Base-by-base conservation (phyloP, 192 early-diverging fungal genomes). In the Coemansia sp. region DNA sequence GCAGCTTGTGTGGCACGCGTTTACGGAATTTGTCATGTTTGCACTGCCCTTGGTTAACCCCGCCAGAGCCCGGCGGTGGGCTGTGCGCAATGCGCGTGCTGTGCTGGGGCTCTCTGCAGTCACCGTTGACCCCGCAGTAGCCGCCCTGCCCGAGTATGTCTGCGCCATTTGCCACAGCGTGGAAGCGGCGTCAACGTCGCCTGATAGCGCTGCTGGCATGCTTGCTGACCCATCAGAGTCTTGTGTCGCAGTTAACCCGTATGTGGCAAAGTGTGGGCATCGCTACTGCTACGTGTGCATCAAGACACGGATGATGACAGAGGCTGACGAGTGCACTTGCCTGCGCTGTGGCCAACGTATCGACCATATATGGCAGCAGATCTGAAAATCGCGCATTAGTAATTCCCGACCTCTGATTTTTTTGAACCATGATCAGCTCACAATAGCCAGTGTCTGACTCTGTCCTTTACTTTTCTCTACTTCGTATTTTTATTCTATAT, bases 231-330 rank as follows among this genome's bases (percentile, higher is more conserved):
- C 32, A 4, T 40, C 41, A 10, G 73, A 64, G 3, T 61, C 88
- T n/a, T 68, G 77, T 4, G 64, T 73, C 29, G 78, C 86, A 15
- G 56, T 72, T 27, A 92, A 89, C 53, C 90, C 96, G 19, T 94
- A 94, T 66, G 74, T 82, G 17, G 88, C 95, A 2, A 87, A 89
- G 61, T 98, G 96, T 70, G 92, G 90, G 0, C 95, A 98, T 58
- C 48, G 85, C 1, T 98, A 90, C 72, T 98, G 96, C 77, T 98
- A 98, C 67, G 93, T 93, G 64, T 98, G 96, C 71, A 83, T 98
- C 44, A 88, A 88, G 78, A 91, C 78, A 50, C 87, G 88, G 71
- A 85, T 92, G 80, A 85, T 91, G 65, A 79, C 91, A 17, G 89
- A 91, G 64, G 91, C 86, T 34, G 78, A 79, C 38, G 88, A 89